A percentile compares a stretch with the other conserved stretches of the same genome.
These are phyloP conservation scores for Botrytis aclada DNA, from an alignment of 2,329 filamentous ascomycete species.

Conservation along the genomic window DNA sequence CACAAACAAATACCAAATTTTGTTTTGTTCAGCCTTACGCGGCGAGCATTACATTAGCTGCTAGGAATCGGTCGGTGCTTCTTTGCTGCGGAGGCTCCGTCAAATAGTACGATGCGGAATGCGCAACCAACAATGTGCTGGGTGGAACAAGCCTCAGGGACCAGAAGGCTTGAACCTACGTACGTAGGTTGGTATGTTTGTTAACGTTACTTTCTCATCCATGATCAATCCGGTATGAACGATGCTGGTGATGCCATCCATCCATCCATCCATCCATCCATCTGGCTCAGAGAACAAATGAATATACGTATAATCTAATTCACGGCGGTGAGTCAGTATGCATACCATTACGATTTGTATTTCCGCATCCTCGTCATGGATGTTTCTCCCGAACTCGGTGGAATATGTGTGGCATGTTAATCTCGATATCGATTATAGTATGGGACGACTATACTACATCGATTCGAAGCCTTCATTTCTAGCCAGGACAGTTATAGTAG, in stretches of 20 bases:
- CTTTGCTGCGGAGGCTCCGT: background rate
- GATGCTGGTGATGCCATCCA: background rate
- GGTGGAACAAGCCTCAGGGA: slow-evolving; percentile 1
- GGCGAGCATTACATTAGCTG: background rate
- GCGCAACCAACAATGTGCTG: background rate
- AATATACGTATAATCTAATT: background rate
- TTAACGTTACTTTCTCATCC: slow-evolving; percentile 17
- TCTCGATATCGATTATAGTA: background rate
- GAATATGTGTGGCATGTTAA: background rate
- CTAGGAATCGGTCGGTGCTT: background rate
- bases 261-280: background rate
- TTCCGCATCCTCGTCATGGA: background rate
- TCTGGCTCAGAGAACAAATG: background rate
- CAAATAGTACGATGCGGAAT: background rate
- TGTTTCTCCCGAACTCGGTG: background rate
- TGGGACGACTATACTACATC: background rate
- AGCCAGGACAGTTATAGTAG: background rate
- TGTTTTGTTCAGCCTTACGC: slow-evolving; percentile 10
- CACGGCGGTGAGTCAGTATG: background rate
- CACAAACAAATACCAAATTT: background rate
- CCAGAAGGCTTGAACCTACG: slow-evolving; percentile 2
- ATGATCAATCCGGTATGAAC: background rate
- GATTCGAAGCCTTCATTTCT: background rate
- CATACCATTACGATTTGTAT: background rate
- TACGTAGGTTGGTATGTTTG: slow-evolving; percentile 4